Conservation (phyloP, 1,284 basidiomycete species). For the Tremellales sp. region DNA sequence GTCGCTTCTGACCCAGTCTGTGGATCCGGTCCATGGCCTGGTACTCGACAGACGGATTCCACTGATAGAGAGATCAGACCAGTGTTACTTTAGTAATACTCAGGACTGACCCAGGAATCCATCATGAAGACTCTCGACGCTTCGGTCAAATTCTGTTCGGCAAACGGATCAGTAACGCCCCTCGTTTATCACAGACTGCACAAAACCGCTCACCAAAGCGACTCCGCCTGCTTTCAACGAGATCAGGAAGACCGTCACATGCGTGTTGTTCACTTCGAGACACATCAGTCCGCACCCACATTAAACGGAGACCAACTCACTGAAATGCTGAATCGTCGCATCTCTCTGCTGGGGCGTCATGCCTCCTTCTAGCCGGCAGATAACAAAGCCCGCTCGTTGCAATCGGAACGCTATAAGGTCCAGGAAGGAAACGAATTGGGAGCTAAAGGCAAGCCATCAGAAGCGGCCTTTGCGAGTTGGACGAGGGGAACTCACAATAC, state of each 20-base stretch:
- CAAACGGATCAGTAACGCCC: too few relatives aligned
- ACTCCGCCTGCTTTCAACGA: constrained; percentile 93
- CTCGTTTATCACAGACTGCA: too few relatives aligned
- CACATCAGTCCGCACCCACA: constrained; percentile 6
- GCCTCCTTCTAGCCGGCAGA: constrained; percentile 91
- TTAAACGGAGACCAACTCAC: constrained; percentile 51
- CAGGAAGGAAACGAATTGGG: constrained; percentile 46
- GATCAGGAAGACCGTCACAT: constrained; percentile 95
- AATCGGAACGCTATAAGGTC: constrained; percentile 89
- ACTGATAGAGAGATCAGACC: constrained; percentile 47
- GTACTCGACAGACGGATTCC: constrained; percentile 64
- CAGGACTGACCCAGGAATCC: constrained; percentile 36
- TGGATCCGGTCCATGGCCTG: constrained; percentile 92
- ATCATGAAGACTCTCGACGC: constrained; percentile 81
- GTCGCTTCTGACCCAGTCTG: constrained; percentile 78
- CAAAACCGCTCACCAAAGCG: constrained; percentile 51
- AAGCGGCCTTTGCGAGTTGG: neutral
- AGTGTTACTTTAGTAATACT: neutral
- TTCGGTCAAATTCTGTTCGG: constrained; percentile 82
- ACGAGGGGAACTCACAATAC: constrained; percentile 74
- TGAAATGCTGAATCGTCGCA: constrained; percentile 91
- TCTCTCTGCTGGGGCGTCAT: constrained; percentile 97
- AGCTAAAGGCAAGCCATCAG: constrained; percentile 14
- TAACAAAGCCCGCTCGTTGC: constrained; percentile 82
- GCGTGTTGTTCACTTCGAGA: constrained; percentile 75